Evolutionary conservation across 768 basidiomycete genomes (phyloP), one percentile per base, ranked within the genome.

Genomic region (Multifurca ochricompacta): DNA sequence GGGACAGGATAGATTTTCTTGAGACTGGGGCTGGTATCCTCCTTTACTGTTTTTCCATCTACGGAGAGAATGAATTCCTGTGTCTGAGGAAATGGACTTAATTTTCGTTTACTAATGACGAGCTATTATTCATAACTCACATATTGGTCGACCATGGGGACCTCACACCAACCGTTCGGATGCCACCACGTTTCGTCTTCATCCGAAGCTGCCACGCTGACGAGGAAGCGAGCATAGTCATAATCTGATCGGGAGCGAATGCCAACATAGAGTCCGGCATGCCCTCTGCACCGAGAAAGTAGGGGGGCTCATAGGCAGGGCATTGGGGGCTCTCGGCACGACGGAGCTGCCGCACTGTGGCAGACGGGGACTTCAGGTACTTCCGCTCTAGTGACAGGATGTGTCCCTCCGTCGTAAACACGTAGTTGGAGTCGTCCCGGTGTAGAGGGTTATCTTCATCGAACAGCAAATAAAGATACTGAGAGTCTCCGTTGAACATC

Each of bases 391-490:
- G 76, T 10, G 76, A 75, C 40, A 99, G 73, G 23, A 91, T 77
- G 65, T 99, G 96, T 0, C 95, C 96, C 68, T 98, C 96, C 1
- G 96, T 99, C 6, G 93, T 91, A 66, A 96, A 87, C 9, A 98
- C 89, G 58, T 84, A 87, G 66, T 92, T 88, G 0, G 87, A 87
- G 65, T 89, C 85, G 62, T 89, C 85, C 3, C 66, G 69, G 63
- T 91, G 81, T 23, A 93, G 64, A 0, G 75, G 75, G 59, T 91
- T 90, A 6, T 81, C 80, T 69, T 93, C 90, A 60, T 92, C 91
- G 63, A 98, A 97, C 34, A 96, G 74, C 36, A 97, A 77, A 69
- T 83, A 98, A 16, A 98, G 78, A 73, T 98, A 99, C 88, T 97
- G 34, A 46, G 30, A 9, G 4, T 13, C 40, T 19, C 6, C 2